A percentile compares a stretch with the other conserved stretches of the same genome.
These are phyloP conservation scores for Pichia sp. DNA, from an alignment of 1,139 yeast species.

Conservation along the genomic window DNA sequence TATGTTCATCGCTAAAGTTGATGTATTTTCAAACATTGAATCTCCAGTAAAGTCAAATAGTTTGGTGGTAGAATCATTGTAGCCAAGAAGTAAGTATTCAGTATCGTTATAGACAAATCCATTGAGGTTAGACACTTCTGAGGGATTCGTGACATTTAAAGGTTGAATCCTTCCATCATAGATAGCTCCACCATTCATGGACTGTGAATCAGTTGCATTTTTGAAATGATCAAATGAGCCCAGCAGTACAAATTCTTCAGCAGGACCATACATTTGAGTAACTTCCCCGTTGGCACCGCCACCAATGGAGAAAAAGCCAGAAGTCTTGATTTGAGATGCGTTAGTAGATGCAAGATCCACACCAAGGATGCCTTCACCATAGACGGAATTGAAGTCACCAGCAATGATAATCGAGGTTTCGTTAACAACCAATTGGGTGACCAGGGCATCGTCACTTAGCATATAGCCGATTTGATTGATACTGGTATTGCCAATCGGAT, in stretches of 20 bases:
- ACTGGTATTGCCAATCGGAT: conserved; percentile 54
- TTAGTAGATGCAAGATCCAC: conserved; percentile 16
- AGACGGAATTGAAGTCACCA: conserved; percentile 45
- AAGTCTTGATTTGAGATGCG: conserved; percentile 10
- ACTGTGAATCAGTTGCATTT: conserved; percentile 6
- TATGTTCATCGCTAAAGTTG: conserved; percentile 23
- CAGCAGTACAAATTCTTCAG: conserved; percentile 27
- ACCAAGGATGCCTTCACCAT: conserved; percentile 30
- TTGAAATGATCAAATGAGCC: conserved; percentile 33
- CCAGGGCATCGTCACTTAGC: conserved; percentile 36
- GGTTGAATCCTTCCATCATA: conserved; percentile 10
- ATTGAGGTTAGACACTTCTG: conserved; percentile 27
- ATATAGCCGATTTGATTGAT: conserved; percentile 55
- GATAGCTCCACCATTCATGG: conserved; percentile 6
- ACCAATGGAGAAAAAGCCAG: conserved; percentile 21
- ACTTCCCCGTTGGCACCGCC: conserved; percentile 37
- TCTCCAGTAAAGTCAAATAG: conserved; percentile 36
- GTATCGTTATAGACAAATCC: conserved; percentile 29
- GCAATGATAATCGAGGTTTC: conserved; percentile 31
- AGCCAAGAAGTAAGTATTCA: conserved; percentile 35
- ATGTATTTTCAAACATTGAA: conserved; percentile 28
- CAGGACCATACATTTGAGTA: conserved; percentile 11
- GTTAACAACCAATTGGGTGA: conserved; percentile 31
- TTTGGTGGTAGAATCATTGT: conserved; percentile 21
- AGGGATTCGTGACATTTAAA: conserved; percentile 38